Evolutionary conservation across 164 flowering plant species (phyloP).

Genomic region (Houttuynia cordata): DNA sequence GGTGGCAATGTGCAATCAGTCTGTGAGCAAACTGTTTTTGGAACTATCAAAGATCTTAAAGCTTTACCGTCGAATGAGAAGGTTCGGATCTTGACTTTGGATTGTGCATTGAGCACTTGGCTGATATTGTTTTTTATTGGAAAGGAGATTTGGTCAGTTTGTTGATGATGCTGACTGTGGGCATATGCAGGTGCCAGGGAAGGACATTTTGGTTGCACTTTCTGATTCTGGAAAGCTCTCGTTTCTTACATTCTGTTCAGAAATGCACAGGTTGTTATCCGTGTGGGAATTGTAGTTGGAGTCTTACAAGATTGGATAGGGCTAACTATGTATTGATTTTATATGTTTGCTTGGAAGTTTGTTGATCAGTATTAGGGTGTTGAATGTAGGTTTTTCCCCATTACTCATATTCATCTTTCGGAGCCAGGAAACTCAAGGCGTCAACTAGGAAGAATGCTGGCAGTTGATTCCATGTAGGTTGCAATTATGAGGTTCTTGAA

Average conservation of each 20-base stretch:
- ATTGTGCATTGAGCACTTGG: neutral
- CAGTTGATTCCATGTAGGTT: slow-evolving; percentile 65
- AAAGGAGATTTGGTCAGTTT: neutral
- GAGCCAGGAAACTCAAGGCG: slow-evolving; percentile 72
- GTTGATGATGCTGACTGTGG: neutral
- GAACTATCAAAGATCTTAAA: slow-evolving; percentile 77
- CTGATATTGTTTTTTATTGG: neutral
- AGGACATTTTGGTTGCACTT: slow-evolving; percentile 60
- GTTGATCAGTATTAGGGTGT: neutral
- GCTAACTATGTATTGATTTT: neutral
- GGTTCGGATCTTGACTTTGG: slow-evolving; percentile 1
- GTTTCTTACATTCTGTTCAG: slow-evolving; percentile 67
- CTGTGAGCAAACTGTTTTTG: slow-evolving; percentile 90
- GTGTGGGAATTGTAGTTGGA: neutral
- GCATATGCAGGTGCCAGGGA: slow-evolving; percentile 42
- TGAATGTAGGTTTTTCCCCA: slow-evolving; percentile 59
- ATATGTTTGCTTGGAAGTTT: neutral
- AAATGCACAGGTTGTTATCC: slow-evolving; percentile 82
- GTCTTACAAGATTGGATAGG: neutral
- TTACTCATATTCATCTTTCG: slow-evolving; percentile 66
- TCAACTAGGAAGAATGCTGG: slow-evolving; percentile 81
- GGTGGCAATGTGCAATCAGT: slow-evolving; percentile 76
- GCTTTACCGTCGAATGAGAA: slow-evolving; percentile 58
- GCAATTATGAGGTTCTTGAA: neutral
- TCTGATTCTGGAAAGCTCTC: slow-evolving; percentile 97